phyloP scores from a whole-genome alignment of 2,329 filamentous ascomycete species.

The Rhytidhysteron rufulum region DNA sequence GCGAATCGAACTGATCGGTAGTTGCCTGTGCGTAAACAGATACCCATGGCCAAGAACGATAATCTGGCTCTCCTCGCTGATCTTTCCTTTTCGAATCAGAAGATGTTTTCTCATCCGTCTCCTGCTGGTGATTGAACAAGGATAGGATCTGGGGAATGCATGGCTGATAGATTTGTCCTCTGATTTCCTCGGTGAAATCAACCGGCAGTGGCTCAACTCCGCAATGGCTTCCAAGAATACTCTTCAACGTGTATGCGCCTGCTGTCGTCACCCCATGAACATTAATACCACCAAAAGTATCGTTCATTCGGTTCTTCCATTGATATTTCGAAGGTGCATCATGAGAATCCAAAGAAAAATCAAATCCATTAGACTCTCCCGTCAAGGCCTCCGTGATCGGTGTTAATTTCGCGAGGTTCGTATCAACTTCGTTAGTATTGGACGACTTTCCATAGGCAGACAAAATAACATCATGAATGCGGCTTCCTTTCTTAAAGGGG shows the following conservation, averaged over 20 bases:
- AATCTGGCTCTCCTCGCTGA: slow-evolving; percentile 3
- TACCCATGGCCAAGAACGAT: slow-evolving; percentile 6
- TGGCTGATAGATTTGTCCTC: slow-evolving; percentile 37
- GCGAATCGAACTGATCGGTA: slow-evolving; percentile 38
- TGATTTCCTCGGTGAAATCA: slow-evolving; percentile 37
- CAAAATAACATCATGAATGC: slow-evolving; percentile 28
- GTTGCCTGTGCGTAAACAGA: slow-evolving; percentile 32
- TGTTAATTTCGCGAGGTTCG: slow-evolving; percentile 25
- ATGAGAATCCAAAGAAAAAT: slow-evolving; percentile 4
- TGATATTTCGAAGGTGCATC: not conserved
- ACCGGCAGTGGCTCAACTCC: slow-evolving; percentile 39
- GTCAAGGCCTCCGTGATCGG: slow-evolving; percentile 33
- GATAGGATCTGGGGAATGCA: slow-evolving; percentile 37
- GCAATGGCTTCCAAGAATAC: slow-evolving; percentile 36
- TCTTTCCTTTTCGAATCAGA: slow-evolving; percentile 12
- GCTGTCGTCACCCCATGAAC: slow-evolving; percentile 34
- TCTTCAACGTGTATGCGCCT: slow-evolving; percentile 39
- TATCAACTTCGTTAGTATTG: slow-evolving; percentile 18
- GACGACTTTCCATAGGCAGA: slow-evolving; percentile 22
- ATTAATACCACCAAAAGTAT: slow-evolving; percentile 17
- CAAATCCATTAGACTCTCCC: slow-evolving; percentile 32
- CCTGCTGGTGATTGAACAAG: slow-evolving; percentile 27
- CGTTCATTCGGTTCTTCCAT: slow-evolving; percentile 1
- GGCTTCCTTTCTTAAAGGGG: slow-evolving; percentile 33
- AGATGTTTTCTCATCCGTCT: not conserved